Percentiles rank a stretch among this genome's conserved stretches.
Evolutionary conservation across 108 stramenopile species (phyloP).

Genomic region (Epithemia pelagica): DNA sequence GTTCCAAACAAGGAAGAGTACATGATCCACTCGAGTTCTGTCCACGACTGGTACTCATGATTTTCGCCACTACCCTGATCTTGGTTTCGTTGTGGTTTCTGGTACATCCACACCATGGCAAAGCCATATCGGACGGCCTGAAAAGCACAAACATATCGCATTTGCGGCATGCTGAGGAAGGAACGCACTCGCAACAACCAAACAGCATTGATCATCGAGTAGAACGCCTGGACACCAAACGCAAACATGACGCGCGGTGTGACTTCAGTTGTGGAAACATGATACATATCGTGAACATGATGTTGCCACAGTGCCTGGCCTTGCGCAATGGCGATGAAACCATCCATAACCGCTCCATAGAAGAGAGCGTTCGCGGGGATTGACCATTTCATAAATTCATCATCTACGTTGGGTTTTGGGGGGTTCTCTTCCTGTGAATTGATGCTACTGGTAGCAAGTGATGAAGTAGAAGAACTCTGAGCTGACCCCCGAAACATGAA

Average conservation of each 20-base stretch:
- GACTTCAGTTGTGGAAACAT: neutral
- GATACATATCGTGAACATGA: neutral
- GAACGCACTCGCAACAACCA: conserved; percentile 6
- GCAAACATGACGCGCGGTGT: neutral
- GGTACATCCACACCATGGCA: conserved; percentile 2
- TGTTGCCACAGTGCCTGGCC: neutral
- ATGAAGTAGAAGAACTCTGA: neutral
- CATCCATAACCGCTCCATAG: neutral
- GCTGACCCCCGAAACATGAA: neutral
- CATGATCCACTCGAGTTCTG: neutral
- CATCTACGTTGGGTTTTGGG: neutral
- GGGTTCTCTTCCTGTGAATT: neutral
- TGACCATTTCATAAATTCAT: conserved; percentile 8
- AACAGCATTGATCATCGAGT: conserved; percentile 1
- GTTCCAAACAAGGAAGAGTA: conserved; percentile 1
- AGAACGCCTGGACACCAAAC: neutral
- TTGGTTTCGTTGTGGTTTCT: neutral
- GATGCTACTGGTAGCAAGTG: neutral
- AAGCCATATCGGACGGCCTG: conserved; percentile 1
- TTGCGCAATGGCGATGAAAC: neutral
- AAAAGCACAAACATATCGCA: conserved; percentile 8
- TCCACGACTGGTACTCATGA: neutral
- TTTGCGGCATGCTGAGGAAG: conserved; percentile 8
- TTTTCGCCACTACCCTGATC: neutral
- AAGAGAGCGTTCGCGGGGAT: conserved; percentile 10